Percentiles rank a stretch among this genome's conserved stretches.
Conservation (phyloP, 2,329 filamentous ascomycete genomes). For the Blastomyces gilchristii region DNA sequence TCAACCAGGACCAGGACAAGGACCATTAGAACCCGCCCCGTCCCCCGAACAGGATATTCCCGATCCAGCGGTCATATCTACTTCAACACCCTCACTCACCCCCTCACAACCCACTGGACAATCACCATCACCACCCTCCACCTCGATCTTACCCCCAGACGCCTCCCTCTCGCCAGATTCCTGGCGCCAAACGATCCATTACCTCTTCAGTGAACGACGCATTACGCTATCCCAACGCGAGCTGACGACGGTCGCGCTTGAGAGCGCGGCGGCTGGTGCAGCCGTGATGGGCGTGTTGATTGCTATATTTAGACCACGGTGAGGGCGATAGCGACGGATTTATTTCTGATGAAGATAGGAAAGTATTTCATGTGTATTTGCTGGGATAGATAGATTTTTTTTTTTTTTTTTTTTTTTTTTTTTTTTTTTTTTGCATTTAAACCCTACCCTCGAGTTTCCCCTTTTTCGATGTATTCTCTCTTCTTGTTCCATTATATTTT, state of each 20-base stretch:
- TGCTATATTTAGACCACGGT: constrained; percentile 41
- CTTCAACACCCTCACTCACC: constrained; percentile 3
- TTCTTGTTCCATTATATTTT: too few species aligned
- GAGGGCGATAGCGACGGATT: constrained; percentile 7
- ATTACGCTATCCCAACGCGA: constrained; percentile 59
- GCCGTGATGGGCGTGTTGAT: constrained; percentile 46
- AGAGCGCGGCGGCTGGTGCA: constrained; percentile 58
- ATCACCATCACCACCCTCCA: constrained; percentile 15
- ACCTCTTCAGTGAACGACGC: constrained; percentile 56
- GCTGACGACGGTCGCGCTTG: constrained; percentile 56
- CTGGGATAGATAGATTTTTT: too few species aligned
- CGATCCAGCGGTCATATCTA: constrained; percentile 1
- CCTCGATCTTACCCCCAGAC: constrained; percentile 19
- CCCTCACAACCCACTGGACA: neutral
- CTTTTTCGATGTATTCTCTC: too few species aligned
- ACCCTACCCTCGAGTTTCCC: too few species aligned
- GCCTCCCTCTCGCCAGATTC: constrained; percentile 26
- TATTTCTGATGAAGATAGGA: too few species aligned
- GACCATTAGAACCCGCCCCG: constrained; percentile 2
- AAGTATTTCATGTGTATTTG: too few species aligned
- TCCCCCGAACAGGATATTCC: neutral
- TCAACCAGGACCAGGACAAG: constrained; percentile 6
- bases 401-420: too few species aligned
- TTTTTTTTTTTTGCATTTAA: too few species aligned
- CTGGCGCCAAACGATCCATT: constrained; percentile 44